These are phyloP conservation scores for Biscutella laevigata DNA, from an alignment of 441 rosid species.

Conservation along the genomic window DNA sequence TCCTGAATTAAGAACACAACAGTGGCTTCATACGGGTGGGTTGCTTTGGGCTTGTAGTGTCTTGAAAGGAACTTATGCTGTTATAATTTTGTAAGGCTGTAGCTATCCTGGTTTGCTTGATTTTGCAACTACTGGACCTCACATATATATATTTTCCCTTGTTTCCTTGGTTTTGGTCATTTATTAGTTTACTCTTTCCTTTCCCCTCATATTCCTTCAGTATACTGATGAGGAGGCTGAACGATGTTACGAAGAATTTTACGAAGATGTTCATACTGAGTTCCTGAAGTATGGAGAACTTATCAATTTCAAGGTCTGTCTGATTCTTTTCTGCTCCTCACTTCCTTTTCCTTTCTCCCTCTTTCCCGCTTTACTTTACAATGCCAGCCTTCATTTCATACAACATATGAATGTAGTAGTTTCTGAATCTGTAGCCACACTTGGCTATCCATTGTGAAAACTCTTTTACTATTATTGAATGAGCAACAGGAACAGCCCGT, in stretches of 20 bases:
- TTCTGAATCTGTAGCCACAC: not conserved
- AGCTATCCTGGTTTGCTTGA: constrained; percentile 14
- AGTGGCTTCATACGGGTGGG: not conserved
- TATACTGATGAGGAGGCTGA: constrained; percentile 88
- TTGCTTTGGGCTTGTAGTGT: constrained; percentile 9
- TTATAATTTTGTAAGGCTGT: constrained; percentile 18
- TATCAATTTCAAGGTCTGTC: constrained; percentile 81
- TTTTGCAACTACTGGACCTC: not conserved
- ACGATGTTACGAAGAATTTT: constrained; percentile 73
- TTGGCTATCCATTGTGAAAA: constrained; percentile 6
- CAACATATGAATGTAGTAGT: not conserved
- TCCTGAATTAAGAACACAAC: constrained; percentile 20
- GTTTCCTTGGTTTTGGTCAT: constrained; percentile 1
- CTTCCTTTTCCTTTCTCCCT: not conserved
- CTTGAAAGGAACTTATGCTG: constrained; percentile 4
- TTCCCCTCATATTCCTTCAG: constrained; percentile 39
- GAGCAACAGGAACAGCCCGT: not conserved
- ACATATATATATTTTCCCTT: constrained; percentile 4
- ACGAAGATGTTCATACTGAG: constrained; percentile 96
- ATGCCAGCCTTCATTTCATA: not conserved
- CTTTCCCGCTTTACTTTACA: not conserved
- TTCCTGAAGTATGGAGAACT: constrained; percentile 88
- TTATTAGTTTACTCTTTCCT: constrained; percentile 16
- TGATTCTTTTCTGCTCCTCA: constrained; percentile 4
- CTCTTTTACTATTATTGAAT: not conserved